Conservation (phyloP, 805 yeast genomes). For the Candida ipomoeae region DNA sequence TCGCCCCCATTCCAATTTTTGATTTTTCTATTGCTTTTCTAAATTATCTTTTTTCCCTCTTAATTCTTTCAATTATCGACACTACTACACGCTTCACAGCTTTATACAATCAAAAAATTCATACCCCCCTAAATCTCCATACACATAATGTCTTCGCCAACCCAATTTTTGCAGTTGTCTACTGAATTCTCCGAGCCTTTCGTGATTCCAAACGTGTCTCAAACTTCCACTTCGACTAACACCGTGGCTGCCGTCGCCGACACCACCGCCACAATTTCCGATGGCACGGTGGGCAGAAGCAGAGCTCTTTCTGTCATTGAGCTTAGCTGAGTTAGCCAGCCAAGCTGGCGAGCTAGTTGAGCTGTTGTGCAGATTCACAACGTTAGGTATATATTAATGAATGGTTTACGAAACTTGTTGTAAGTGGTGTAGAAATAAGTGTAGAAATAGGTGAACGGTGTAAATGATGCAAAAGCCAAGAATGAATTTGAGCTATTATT, state of each 20-base stretch:
- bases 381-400: not conserved
- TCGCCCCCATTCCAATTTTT: not conserved
- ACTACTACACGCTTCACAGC: not conserved
- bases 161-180: slow-evolving; percentile 50
- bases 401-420: not conserved
- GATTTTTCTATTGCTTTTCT: not conserved
- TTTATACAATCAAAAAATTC: no score
- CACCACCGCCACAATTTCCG: slow-evolving; percentile 8
- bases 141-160: slow-evolving; percentile 11
- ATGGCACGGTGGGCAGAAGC: slow-evolving; percentile 14
- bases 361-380: not conserved
- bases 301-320: slow-evolving; percentile 25
- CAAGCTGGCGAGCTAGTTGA: no score
- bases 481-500: no score
- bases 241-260: slow-evolving; percentile 8
- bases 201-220: slow-evolving; percentile 61
- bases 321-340: slow-evolving; percentile 17
- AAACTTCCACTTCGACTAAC: slow-evolving; percentile 35
- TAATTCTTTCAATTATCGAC: not conserved
- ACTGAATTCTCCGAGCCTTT: slow-evolving; percentile 59
- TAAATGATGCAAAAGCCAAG: no score
- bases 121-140: not conserved
- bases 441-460: no score
- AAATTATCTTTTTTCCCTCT: not conserved
- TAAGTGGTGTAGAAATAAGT: no score